Evolutionary conservation across 192 early-diverging fungal genomes (phyloP), one percentile per base, ranked within the genome.

Genomic region (Phycomyces blakesleeanus): DNA sequence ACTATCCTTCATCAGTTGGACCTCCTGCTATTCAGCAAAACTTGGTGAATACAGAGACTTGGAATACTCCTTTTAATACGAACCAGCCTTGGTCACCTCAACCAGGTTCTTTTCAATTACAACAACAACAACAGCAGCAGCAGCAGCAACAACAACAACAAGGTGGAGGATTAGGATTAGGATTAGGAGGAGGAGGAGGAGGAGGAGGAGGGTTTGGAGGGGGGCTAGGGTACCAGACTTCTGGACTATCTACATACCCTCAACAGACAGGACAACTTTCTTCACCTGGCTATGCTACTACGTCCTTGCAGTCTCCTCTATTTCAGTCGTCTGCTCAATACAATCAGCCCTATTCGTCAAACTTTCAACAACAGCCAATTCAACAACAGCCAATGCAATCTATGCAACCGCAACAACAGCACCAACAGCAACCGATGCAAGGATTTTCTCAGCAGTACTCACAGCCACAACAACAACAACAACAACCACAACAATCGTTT

Each of bases 341-440:
- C n/a, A n/a, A n/a, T 21, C 56, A 58, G 56, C 56, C 47, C 47
- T 49, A 49, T 11, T 11, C 2, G 3, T 49, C 47, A 18, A 51
- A 38, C 25, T 37, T 39, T 57, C 42, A 57, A 11, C 63, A 39
- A 14, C 27, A 63, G 5, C 52, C 22, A 55, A 21, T 38, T 3
- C 52, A 66, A n/a, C 62, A 64, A 25, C 54, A 49, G 0, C 51
- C 12, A 59, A 47, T 52, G 16, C 65, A 25, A 54, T 25, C 12
- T 20, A 29, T 41, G 39, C 57, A 40, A 49, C 63, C 29, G 15
- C 0, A 25, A 53, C 18, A 38, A 24, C 50, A 54, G 14, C 51
- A 62, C 15, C 18, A 18, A 21, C 60, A 61, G 24, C 41, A 42
- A 38, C 60, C 50, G 5, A 20, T 26, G 37, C 62, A 64, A 64